Conservation (phyloP, 2,329 filamentous ascomycete genomes). For the Neofusicoccum parvum region DNA sequence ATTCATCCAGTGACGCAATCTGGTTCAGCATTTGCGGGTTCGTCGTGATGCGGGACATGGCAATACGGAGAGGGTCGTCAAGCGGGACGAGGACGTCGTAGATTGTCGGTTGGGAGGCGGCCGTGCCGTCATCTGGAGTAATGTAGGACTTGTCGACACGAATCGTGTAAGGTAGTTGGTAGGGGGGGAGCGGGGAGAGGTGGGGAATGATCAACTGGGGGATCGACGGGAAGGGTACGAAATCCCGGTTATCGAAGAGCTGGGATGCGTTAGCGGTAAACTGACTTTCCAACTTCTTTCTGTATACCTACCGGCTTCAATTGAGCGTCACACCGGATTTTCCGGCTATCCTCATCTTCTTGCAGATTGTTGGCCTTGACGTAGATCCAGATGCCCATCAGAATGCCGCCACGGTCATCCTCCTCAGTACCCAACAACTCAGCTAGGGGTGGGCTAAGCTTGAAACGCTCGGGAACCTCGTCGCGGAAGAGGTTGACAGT, state of each 20-base stretch:
- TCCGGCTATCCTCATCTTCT: constrained; percentile 92
- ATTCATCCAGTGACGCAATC: constrained; percentile 77
- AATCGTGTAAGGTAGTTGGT: constrained; percentile 88
- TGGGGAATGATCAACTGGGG: constrained; percentile 79
- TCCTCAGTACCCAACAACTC: constrained; percentile 85
- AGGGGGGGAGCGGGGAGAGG: constrained; percentile 75
- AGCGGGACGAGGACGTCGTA: constrained; percentile 87
- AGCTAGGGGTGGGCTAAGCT: constrained; percentile 75
- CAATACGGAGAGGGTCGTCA: constrained; percentile 76
- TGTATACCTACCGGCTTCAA: constrained; percentile 67
- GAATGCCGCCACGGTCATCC: constrained; percentile 82
- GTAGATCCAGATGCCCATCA: constrained; percentile 95
- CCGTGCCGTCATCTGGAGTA: constrained; percentile 70
- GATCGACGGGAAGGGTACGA: constrained; percentile 83
- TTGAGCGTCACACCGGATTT: constrained; percentile 85
- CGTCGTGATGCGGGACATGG: constrained; percentile 53
- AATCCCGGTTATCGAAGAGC: constrained; percentile 70
- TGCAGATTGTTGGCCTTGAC: constrained; percentile 82
- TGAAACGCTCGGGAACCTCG: constrained; percentile 83
- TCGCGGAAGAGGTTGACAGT: constrained; percentile 84
- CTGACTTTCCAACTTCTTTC: background rate
- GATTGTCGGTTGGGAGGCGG: constrained; percentile 72
- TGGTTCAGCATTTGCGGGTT: constrained; percentile 75
- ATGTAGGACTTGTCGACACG: constrained; percentile 71
- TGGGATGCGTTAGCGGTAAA: constrained; percentile 38